Evolutionary conservation across 768 basidiomycete genomes (phyloP).

Genomic region (Trametes cubensis): DNA sequence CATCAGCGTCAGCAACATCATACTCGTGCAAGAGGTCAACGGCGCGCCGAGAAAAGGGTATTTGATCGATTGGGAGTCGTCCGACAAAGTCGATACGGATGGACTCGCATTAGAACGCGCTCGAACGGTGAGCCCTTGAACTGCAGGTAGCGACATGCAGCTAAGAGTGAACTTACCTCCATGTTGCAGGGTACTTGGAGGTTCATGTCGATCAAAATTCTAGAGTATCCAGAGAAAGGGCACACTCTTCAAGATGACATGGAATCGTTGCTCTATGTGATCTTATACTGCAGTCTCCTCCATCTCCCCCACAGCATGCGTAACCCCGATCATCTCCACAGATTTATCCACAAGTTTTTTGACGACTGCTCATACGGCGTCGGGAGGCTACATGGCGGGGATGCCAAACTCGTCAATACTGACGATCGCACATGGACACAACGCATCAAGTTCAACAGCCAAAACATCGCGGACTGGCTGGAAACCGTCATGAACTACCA

Average conservation of each 20-base stretch:
- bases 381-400: neutral
- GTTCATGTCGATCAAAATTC: conserved; percentile 8
- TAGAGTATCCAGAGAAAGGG: neutral
- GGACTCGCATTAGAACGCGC: neutral
- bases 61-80: conserved; percentile 20
- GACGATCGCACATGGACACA: neutral
- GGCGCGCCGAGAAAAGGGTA: neutral
- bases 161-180: neutral
- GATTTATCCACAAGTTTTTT: neutral
- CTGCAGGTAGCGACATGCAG: neutral
- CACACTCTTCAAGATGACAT: conserved; percentile 18
- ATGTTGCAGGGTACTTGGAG: conserved; percentile 9
- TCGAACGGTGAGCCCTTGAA: neutral
- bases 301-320: neutral
- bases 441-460: neutral
- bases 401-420: neutral
- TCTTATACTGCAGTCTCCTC: conserved; percentile 8
- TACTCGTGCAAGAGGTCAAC: conserved; percentile 1
- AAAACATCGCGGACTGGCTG: neutral
- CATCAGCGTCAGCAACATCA: conserved; percentile 17
- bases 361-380: too few relatives aligned
- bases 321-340: neutral
- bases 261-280: conserved; percentile 18
- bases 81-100: neutral
- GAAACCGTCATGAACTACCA: neutral